Conservation (phyloP, 805 yeast genomes). For the Phaffomyces antillensis region DNA sequence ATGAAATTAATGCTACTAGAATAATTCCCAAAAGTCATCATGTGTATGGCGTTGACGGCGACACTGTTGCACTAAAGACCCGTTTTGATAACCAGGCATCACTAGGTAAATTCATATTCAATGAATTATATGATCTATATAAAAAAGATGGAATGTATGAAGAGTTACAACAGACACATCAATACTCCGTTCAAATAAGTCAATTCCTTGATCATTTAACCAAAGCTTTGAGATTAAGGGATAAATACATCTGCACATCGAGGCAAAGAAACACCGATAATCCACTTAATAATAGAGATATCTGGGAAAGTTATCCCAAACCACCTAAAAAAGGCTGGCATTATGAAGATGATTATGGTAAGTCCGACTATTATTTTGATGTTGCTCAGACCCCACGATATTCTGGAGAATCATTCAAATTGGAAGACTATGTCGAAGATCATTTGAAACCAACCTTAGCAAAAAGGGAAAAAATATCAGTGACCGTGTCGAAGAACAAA, state of each 20-base stretch:
- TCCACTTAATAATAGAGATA: constrained; percentile 51
- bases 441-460: background rate
- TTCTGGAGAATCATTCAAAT: constrained; percentile 30
- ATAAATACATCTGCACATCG: constrained; percentile 56
- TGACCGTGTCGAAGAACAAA: background rate
- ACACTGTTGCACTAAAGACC: constrained; percentile 16
- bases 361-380: constrained; percentile 21
- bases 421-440: constrained; percentile 22
- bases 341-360: constrained; percentile 25
- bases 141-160: constrained; percentile 5
- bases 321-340: constrained; percentile 46
- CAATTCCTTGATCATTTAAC: constrained; percentile 12
- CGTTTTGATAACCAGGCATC: constrained; percentile 21
- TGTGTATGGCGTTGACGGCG: constrained; percentile 16
- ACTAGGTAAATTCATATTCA: constrained; percentile 11
- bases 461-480: too few species aligned
- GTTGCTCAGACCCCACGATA: constrained; percentile 21
- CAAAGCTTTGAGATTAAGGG: constrained; percentile 43
- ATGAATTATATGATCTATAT: constrained; percentile 5
- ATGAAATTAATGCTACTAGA: constrained; percentile 5
- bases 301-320: constrained; percentile 80
- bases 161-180: constrained; percentile 7
- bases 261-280: constrained; percentile 61
- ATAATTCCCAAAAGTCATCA: constrained; percentile 13
- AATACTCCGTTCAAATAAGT: constrained; percentile 9